Evolutionary conservation across 345 rosid genomes (phyloP).

Genomic region (Eucalyptus microcorys): DNA sequence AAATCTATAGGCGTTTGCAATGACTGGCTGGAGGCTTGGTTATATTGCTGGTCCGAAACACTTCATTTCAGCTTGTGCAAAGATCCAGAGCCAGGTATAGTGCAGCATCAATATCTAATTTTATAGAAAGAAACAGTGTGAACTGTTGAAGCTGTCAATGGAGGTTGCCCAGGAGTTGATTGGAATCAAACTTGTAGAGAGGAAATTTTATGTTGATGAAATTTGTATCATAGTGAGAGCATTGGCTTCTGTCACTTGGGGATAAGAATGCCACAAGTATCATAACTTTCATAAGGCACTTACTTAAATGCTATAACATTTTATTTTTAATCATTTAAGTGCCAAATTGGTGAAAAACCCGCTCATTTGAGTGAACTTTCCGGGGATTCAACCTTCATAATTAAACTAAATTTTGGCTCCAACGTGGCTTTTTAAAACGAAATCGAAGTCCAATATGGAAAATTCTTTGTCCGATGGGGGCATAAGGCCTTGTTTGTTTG

Average conservation of each 20-base stretch:
- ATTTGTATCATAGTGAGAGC: not conserved
- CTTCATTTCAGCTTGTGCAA: constrained; percentile 86
- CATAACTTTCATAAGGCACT: not conserved
- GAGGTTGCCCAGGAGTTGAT: not conserved
- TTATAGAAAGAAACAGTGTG: not conserved
- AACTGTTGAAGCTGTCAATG: not conserved
- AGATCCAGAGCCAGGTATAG: constrained; percentile 91
- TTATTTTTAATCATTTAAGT: not conserved
- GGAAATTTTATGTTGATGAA: not conserved
- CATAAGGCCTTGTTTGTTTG: too few species aligned
- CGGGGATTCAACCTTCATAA: not conserved
- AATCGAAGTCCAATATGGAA: not conserved
- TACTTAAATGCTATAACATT: not conserved
- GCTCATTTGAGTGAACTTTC: not conserved
- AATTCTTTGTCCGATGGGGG: not conserved
- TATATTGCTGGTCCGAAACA: constrained; percentile 90
- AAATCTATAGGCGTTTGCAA: constrained; percentile 75
- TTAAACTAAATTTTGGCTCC: not conserved
- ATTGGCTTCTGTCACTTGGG: not conserved
- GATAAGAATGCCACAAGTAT: not conserved
- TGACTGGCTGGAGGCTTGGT: constrained; percentile 99
- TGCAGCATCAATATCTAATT: not conserved
- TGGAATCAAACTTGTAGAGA: not conserved
- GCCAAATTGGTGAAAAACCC: not conserved
- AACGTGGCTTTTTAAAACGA: not conserved